Conservation (phyloP, 2,329 filamentous ascomycete species). For the Hypoxylon sp. region DNA sequence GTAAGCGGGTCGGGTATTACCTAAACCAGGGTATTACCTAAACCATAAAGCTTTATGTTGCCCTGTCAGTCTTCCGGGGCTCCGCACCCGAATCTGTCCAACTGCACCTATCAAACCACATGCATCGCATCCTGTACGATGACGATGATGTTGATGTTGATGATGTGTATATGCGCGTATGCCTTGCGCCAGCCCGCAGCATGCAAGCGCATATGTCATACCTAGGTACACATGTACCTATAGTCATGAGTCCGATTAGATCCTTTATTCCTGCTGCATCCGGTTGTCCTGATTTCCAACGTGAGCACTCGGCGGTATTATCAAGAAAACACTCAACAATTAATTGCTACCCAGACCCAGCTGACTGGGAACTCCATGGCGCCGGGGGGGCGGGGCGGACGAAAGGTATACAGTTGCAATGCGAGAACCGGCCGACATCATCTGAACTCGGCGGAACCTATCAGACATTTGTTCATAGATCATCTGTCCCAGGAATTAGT, state of each 20-base stretch:
- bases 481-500: constrained; percentile 36
- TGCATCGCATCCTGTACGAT: constrained; percentile 35
- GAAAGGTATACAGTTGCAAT: constrained; percentile 12
- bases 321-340: constrained; percentile 25
- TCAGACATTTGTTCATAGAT: constrained; percentile 30
- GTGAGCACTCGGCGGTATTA: constrained; percentile 13
- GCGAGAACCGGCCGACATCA: constrained; percentile 30
- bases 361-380: constrained; percentile 36
- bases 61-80: constrained; percentile 23
- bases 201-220: constrained; percentile 24
- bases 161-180: constrained; percentile 22
- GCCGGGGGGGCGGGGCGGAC: neutral
- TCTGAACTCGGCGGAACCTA: constrained; percentile 33
- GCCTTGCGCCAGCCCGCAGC: constrained; percentile 18
- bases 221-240: neutral
- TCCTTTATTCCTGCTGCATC: constrained; percentile 20
- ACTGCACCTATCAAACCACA: constrained; percentile 24
- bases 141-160: constrained; percentile 31
- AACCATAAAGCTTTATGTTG: constrained; percentile 27
- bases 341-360: constrained; percentile 40
- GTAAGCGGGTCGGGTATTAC: constrained; percentile 38
- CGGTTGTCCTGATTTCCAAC: constrained; percentile 17
- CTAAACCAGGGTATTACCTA: constrained; percentile 43
- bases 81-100: constrained; percentile 26
- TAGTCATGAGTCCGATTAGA: constrained; percentile 36